phyloP scores from a whole-genome alignment of 371 early-diverging fungal genomes.

The Rhizopus stolonifer region DNA sequence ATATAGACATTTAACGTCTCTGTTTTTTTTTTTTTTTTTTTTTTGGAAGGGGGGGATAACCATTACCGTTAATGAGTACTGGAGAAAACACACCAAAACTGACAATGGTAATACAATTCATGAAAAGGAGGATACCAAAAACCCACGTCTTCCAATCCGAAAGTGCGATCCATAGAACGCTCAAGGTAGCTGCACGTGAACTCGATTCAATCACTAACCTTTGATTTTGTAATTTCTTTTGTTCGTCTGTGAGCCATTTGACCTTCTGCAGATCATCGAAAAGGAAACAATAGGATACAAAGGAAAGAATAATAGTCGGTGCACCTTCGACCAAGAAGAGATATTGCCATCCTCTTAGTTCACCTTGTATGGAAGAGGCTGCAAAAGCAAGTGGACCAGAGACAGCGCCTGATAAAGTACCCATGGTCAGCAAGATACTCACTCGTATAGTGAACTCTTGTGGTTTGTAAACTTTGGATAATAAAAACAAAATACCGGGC shows the following conservation, averaged over 20 bases:
- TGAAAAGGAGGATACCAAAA: constrained; percentile 19
- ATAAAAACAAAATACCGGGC: constrained; percentile 30
- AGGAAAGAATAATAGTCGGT: constrained; percentile 20
- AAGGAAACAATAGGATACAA: constrained; percentile 23
- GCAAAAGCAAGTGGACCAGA: constrained; percentile 31
- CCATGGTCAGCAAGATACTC: constrained; percentile 24
- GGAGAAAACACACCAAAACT: constrained; percentile 30
- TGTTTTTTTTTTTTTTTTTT: too few relatives aligned
- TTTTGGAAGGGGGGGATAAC: too few relatives aligned
- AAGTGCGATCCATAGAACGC: constrained; percentile 51
- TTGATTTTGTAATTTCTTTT: constrained; percentile 24
- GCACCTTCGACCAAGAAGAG: constrained; percentile 34
- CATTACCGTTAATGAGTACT: constrained; percentile 25
- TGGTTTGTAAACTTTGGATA: constrained; percentile 30
- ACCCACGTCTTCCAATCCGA: constrained; percentile 34
- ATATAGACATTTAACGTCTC: too few relatives aligned
- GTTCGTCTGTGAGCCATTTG: constrained; percentile 30
- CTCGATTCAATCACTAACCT: constrained; percentile 29
- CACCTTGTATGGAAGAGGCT: constrained; percentile 26
- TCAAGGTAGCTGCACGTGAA: constrained; percentile 28
- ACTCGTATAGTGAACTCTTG: constrained; percentile 30
- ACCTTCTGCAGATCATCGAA: constrained; percentile 30
- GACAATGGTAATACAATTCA: constrained; percentile 21
- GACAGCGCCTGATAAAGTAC: constrained; percentile 27
- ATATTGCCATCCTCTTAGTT: constrained; percentile 35